Evolutionary conservation across 2,329 filamentous ascomycete species (phyloP).

Genomic region (Microsporum canis): DNA sequence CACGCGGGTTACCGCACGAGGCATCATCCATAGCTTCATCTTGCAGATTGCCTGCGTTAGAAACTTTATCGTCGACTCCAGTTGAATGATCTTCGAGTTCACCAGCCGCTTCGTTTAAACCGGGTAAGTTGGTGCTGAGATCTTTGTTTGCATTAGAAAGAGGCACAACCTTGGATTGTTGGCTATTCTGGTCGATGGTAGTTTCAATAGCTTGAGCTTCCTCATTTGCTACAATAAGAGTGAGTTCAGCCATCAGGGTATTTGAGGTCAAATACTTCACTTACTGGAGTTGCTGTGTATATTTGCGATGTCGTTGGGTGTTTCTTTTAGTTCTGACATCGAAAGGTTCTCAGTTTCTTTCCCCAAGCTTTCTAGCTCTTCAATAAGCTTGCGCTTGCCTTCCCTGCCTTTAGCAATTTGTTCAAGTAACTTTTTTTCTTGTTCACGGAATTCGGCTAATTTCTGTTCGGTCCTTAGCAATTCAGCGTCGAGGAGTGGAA

Average conservation of each 20-base stretch:
- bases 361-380: constrained; percentile 41
- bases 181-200: not conserved
- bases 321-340: not conserved
- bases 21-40: not conserved
- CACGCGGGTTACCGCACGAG: not conserved
- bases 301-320: not conserved
- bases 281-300: not conserved
- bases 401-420: constrained; percentile 38
- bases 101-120: not conserved
- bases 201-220: not conserved
- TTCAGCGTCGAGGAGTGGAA: constrained; percentile 38
- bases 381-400: constrained; percentile 34
- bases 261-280: not conserved
- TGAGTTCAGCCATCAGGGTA: not conserved
- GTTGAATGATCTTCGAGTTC: not conserved
- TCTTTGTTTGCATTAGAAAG: not conserved
- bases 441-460: constrained; percentile 23
- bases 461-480: constrained; percentile 28
- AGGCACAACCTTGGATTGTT: not conserved
- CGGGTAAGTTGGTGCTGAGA: not conserved
- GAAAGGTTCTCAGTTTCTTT: constrained; percentile 37
- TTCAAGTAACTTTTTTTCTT: constrained; percentile 32
- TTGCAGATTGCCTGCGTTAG: not conserved
- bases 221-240: not conserved
- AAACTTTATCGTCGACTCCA: not conserved